A percentile compares a stretch with the other conserved stretches of the same genome.
Evolutionary conservation across 2,329 filamentous ascomycete species (phyloP).

Genomic region (Bertia moriformis): DNA sequence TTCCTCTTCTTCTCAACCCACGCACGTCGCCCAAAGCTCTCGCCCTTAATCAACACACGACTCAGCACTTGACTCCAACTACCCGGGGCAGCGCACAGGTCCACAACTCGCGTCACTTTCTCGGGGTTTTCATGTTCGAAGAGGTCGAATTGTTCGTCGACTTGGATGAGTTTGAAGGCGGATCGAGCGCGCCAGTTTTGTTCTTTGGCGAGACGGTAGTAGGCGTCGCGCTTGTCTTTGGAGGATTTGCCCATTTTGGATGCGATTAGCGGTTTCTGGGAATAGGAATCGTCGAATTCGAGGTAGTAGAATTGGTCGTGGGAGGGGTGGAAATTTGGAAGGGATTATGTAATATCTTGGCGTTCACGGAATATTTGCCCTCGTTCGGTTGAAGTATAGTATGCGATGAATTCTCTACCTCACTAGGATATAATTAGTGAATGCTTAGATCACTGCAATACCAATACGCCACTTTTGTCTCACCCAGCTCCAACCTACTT

Average conservation of each 20-base stretch:
- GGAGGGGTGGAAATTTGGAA: too few relatives aligned
- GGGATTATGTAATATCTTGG: too few relatives aligned
- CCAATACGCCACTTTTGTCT: too few relatives aligned
- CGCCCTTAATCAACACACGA: constrained; percentile 55
- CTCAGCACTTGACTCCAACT: constrained; percentile 66
- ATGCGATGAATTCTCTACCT: too few relatives aligned
- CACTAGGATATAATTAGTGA: too few relatives aligned
- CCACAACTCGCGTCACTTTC: constrained; percentile 56
- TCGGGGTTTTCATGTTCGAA: constrained; percentile 27
- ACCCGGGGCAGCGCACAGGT: constrained; percentile 60
- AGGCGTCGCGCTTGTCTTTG: constrained; percentile 65
- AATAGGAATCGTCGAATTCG: too few relatives aligned
- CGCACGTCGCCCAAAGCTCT: constrained; percentile 50
- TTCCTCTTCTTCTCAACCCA: constrained; percentile 51
- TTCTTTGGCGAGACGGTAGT: constrained; percentile 65
- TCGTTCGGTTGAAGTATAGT: too few relatives aligned
- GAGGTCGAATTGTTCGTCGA: constrained; percentile 62
- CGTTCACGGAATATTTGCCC: too few relatives aligned
- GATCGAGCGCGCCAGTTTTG: constrained; percentile 65
- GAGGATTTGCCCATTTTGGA: constrained; percentile 60
- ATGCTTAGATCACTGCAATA: too few relatives aligned
- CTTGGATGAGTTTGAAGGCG: constrained; percentile 62
- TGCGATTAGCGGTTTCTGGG: too few relatives aligned
- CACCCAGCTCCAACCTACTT: too few relatives aligned
- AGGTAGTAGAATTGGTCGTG: too few relatives aligned